A percentile compares a stretch with the other conserved stretches of the same genome.
phyloP scores from a whole-genome alignment of 2,329 filamentous ascomycete species.

The Sclerotinia minor region DNA sequence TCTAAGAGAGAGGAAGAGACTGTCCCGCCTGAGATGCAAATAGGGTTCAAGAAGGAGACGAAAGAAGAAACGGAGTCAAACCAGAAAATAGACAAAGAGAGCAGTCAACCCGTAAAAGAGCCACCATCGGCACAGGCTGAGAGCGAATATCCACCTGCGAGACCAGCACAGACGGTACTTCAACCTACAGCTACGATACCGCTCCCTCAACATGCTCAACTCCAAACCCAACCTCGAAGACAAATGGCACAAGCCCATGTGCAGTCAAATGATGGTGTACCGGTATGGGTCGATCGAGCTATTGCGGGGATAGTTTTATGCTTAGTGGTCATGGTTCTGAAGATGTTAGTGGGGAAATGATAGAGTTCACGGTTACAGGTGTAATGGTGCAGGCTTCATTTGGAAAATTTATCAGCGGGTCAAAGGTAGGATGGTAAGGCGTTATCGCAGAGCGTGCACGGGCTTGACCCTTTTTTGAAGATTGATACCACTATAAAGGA shows the following conservation, averaged over 20 bases:
- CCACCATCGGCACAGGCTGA: constrained; percentile 52
- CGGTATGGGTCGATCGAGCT: constrained; percentile 76
- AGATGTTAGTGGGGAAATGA: constrained; percentile 44
- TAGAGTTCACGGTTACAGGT: background rate
- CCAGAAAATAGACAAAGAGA: background rate
- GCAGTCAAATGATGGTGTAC: constrained; percentile 53
- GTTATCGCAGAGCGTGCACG: background rate
- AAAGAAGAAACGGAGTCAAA: constrained; percentile 12
- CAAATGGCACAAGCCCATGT: constrained; percentile 34
- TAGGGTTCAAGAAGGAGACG: constrained; percentile 54
- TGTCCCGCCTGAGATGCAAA: constrained; percentile 16
- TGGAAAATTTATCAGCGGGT: background rate
- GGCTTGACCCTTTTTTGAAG: background rate
- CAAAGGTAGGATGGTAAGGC: background rate
- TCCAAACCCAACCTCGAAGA: background rate
- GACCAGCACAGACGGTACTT: constrained; percentile 41
- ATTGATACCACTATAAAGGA: constrained; percentile 13
- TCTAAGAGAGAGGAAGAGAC: constrained; percentile 20
- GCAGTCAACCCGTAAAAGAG: constrained; percentile 16
- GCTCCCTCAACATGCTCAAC: background rate
- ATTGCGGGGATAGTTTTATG: constrained; percentile 73
- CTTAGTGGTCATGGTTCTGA: constrained; percentile 68
- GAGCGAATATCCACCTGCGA: constrained; percentile 48
- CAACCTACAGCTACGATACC: constrained; percentile 39
- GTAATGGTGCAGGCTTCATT: background rate